A percentile compares a stretch with the other conserved stretches of the same genome.
Conservation (phyloP, 495 filamentous ascomycete species). For the Penicillium manginii region DNA sequence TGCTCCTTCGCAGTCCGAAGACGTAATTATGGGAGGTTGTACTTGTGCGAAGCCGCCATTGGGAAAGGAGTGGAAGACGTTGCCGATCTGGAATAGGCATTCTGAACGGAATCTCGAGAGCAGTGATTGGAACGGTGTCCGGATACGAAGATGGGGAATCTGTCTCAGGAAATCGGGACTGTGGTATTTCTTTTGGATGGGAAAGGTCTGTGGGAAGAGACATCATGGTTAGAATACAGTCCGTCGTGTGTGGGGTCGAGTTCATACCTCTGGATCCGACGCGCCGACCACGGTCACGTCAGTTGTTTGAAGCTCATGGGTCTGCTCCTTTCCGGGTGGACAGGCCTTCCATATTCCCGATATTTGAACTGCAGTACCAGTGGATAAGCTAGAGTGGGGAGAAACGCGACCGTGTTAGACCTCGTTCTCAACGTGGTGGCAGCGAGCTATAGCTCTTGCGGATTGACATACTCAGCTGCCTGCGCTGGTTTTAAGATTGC, state of each 20-base stretch:
- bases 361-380: conserved; percentile 78
- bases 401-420: conserved; percentile 12
- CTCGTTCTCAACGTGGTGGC: background rate
- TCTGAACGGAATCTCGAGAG: conserved; percentile 86
- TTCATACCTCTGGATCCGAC: conserved; percentile 75
- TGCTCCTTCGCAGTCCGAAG: conserved; percentile 96
- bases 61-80: conserved; percentile 64
- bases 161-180: conserved; percentile 85
- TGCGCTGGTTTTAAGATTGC: conserved; percentile 76
- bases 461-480: conserved; percentile 69
- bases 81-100: conserved; percentile 74
- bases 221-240: conserved; percentile 12
- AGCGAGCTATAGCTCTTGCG: background rate
- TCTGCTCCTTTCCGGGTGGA: conserved; percentile 67
- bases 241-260: conserved; percentile 8
- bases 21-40: conserved; percentile 92
- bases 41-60: conserved; percentile 76
- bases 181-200: conserved; percentile 93
- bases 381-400: conserved; percentile 62
- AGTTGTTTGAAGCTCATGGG: conserved; percentile 76
- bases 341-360: conserved; percentile 80
- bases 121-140: conserved; percentile 78
- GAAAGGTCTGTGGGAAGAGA: conserved; percentile 65
- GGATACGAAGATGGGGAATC: conserved; percentile 85
- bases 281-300: conserved; percentile 71